Evolutionary conservation across 1,284 basidiomycete genomes (phyloP), one percentile per base, ranked within the genome.

Genomic region (Ganoderma boninense): DNA sequence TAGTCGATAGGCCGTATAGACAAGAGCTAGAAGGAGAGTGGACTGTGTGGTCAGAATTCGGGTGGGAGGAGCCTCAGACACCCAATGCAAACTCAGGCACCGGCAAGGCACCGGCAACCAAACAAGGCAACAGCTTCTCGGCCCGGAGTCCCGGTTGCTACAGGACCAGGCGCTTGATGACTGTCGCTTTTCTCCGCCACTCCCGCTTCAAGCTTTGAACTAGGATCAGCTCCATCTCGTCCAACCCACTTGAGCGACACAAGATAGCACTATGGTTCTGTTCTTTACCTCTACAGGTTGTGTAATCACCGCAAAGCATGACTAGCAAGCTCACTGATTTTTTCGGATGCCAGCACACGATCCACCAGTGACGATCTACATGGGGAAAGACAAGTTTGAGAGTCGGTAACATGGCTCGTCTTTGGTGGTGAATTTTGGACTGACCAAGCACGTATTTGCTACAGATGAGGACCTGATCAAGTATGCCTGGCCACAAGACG

Each of bases 331-430:
- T n/a, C 13, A n/a, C 35, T 11, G 8, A 44, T 62, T 29, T 43
- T 44, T 62, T 14, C 32, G 7, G 40, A 38, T 18, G 2, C 4
- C 35, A 93, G 91, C 81, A 49, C 77, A 82, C 23, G 82, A 87
- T 46, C 95, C 95, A 0, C 86, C 94, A 1, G 92, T 88, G 3
- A 89, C 85, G 26, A 87, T 98, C 70, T 98, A 97, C 83, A 97
- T 98, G 95, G 97, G 97, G 49, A 92, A 90, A 78, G 97, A 99
- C 87, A 99, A 99, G 84, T 92, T 95, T 72, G 97, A 97, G 86
- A 98, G 96, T 97, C 78, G 76, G 92, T 84, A 40, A 66, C 54
- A 13, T 29, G 1, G 8, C 59, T n/a, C 38, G 49, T 14, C 5
- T 13, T 56, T 71, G 69, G 61, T 42, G 18, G 14, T 18, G 35